Percentiles rank a stretch among this genome's conserved stretches.
phyloP scores from a whole-genome alignment of 306 rosid genomes.

The Corylus avellana region DNA sequence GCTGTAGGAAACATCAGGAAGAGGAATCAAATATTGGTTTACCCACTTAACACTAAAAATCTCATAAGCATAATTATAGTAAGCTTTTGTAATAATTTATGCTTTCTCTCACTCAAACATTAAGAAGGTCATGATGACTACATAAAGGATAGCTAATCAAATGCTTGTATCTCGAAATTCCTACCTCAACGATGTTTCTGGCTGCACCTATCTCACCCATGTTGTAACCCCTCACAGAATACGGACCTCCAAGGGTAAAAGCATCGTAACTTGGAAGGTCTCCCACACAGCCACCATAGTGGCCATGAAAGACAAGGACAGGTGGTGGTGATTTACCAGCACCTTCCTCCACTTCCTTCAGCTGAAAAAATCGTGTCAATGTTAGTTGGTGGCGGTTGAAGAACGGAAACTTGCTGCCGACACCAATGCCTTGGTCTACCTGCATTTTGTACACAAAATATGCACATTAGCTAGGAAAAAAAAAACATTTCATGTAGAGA shows the following conservation, averaged over 20 bases:
- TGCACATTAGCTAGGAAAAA: slow-evolving; percentile 23
- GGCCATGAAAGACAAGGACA: slow-evolving; percentile 93
- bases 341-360: slow-evolving; percentile 86
- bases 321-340: slow-evolving; percentile 95
- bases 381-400: slow-evolving; percentile 97
- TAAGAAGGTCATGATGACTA: not conserved
- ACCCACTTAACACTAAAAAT: not conserved
- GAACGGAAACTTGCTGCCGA: slow-evolving; percentile 92
- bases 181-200: slow-evolving; percentile 92
- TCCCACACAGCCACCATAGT: slow-evolving; percentile 97
- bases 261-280: slow-evolving; percentile 99
- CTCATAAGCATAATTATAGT: not conserved
- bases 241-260: slow-evolving; percentile 96
- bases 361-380: slow-evolving; percentile 68
- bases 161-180: slow-evolving; percentile 9
- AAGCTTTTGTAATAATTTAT: not conserved
- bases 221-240: slow-evolving; percentile 95
- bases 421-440: slow-evolving; percentile 96
- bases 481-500: slow-evolving; percentile 4
- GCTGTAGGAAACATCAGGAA: slow-evolving; percentile 44
- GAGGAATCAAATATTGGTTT: slow-evolving; percentile 21
- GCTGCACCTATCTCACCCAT: slow-evolving; percentile 98
- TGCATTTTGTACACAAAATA: slow-evolving; percentile 34
- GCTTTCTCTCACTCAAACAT: not conserved
- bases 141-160: not conserved